Base-by-base conservation (phyloP, 1,139 yeast genomes). In the Debaryomyces psychrophilus region DNA sequence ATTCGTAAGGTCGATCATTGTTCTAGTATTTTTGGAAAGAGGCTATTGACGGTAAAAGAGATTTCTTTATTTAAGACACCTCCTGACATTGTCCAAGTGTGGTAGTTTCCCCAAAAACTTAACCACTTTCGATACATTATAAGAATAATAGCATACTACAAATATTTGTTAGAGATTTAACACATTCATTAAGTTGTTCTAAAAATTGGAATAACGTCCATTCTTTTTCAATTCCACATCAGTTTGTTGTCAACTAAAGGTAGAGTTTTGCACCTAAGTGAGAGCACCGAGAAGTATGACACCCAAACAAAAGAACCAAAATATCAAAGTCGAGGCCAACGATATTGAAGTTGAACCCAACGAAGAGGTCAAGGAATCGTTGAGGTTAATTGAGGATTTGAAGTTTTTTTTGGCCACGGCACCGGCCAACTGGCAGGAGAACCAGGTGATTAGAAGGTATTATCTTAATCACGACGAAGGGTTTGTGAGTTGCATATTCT, bases 401-500 rank as follows among this genome's bases (percentile, higher is more conserved):
- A 89, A 89, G 67, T 85, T 86, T 65, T 92, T 92, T 59, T 68
- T 92, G 43, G 90, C 90, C 4, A 88, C 96, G 0, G 98, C 97
- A 0, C 98, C 99, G 0, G 95, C 95, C 2, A 87, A 86, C 61
- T 92, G 97, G 96, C 92, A 85, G 61, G 89, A 85, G 50, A 86
- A 86, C 58, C 97, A 92, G 64, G 87, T 89, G 41, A 88, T 92
- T 46, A 76, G 96, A 60, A 76, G 97, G 46, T 92, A 89, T 64
- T 87, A 86, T 60, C 70, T 93, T 44, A 92, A 90, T 54, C 87
- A 85, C 52, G 96, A 89, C 53, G 97, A 92, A 65, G 95, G 95
- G 0, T 87, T 86, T 57, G 95, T 93, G 8, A 83, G 93, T 46
- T 93, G 99, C 67, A 92, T 93, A 2, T 87, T 78, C 58, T 93